Evolutionary conservation across 2,329 filamentous ascomycete species (phyloP), one percentile per base, ranked within the genome.

Genomic region (Penicillium sp.): DNA sequence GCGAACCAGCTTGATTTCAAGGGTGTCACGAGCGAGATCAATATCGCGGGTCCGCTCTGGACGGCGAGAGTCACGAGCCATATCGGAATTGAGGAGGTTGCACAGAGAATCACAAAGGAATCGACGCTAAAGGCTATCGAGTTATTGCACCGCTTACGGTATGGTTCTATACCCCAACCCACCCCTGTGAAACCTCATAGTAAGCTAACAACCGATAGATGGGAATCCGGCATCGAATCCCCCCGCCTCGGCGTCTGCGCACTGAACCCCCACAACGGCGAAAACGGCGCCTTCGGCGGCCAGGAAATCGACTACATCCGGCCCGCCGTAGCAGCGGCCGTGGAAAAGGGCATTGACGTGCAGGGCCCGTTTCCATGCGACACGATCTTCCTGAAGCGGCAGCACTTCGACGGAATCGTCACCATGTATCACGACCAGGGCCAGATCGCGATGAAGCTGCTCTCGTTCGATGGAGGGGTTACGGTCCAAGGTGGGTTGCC

Each of bases 341-440:
- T 61, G 3, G 63, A 56, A 30, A 55, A 58, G 31, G 75, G 73
- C 11, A 73, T 76, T 11, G 63, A 74, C 31, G 74, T 68, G 1
- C 58, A 70, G 30, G 74, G 74, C 0, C 73, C 74, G 1, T 77
- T 72, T 60, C 75, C 75, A 3, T 73, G 68, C 59, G 75, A 75
- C 63, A 76, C 74, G 29, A 75, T 77, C 58, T 76, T 76, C 59
- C 64, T 76, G 9, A 70, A 71, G 60, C 66, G 75, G 29, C 57
- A 67, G 26, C 63, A 70, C 19, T 76, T 71, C 55, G 74, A 76
- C 59, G 74, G 70, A n/a, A 74, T 77, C 29, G 67, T 76, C 31
- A 74, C 73, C 48, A 76, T 76, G 74, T 76, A 76, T 56, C 74
- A 76, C 64, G 74, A 77, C 61, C 75, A 76, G 52, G 75, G 75